Evolutionary conservation across 1,284 basidiomycete species (phyloP).

Genomic region (Cutaneotrichosporon sp.): DNA sequence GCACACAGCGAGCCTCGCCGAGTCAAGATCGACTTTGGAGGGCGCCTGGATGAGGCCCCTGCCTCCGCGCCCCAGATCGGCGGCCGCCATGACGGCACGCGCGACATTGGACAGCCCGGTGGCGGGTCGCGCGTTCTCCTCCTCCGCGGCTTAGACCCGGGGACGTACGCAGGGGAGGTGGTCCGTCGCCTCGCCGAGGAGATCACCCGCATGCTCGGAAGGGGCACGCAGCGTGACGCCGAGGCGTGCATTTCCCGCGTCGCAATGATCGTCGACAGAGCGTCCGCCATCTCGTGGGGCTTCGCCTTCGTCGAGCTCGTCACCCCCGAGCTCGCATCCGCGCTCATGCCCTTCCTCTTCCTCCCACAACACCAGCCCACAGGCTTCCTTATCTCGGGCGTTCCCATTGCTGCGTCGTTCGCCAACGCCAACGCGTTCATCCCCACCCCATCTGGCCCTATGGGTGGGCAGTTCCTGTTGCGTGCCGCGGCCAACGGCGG

Average conservation of each 20-base stretch:
- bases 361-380: slow-evolving; percentile 78
- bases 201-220: slow-evolving; percentile 61
- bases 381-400: slow-evolving; percentile 82
- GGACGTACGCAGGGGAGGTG: slow-evolving; percentile 66
- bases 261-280: slow-evolving; percentile 80
- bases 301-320: slow-evolving; percentile 90
- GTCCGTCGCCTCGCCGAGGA: slow-evolving; percentile 62
- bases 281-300: slow-evolving; percentile 79
- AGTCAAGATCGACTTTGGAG: slow-evolving; percentile 85
- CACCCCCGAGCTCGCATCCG: slow-evolving; percentile 67
- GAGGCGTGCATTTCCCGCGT: slow-evolving; percentile 82
- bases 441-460: slow-evolving; percentile 62
- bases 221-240: slow-evolving; percentile 69
- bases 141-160: slow-evolving; percentile 79
- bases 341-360: slow-evolving; percentile 75
- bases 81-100: slow-evolving; percentile 75
- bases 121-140: slow-evolving; percentile 63
- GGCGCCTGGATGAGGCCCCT: slow-evolving; percentile 16
- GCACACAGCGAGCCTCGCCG: slow-evolving; percentile 58
- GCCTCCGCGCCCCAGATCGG: slow-evolving; percentile 10
- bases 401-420: slow-evolving; percentile 83
- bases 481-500: slow-evolving; percentile 40
- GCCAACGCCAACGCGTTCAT: slow-evolving; percentile 83
- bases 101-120: slow-evolving; percentile 69
- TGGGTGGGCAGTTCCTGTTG: slow-evolving; percentile 39